Conservation (phyloP, 192 early-diverging fungal genomes). For the Linnemannia elongata region DNA sequence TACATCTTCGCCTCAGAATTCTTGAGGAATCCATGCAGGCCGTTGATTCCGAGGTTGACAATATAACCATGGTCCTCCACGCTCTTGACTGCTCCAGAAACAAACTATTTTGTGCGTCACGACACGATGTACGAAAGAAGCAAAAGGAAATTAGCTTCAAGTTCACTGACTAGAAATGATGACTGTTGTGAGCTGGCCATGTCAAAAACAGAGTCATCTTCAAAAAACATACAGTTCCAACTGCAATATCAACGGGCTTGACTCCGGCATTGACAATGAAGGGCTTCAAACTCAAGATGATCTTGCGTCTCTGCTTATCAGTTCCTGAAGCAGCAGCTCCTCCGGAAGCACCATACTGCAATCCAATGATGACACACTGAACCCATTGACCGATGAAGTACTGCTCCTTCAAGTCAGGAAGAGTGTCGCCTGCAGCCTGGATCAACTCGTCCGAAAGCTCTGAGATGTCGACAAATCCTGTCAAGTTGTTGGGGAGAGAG, state of each 20-base stretch:
- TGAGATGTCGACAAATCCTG: conserved; percentile 88
- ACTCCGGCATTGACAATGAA: conserved; percentile 82
- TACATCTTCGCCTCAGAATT: conserved; percentile 76
- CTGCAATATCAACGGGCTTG: conserved; percentile 70
- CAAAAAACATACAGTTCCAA: conserved; percentile 71
- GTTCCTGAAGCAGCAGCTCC: conserved; percentile 42
- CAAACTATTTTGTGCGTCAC: conserved; percentile 47
- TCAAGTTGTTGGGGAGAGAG: conserved; percentile 87
- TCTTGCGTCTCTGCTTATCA: conserved; percentile 64
- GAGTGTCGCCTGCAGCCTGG: conserved; percentile 70
- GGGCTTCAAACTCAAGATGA: conserved; percentile 86
- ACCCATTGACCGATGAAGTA: conserved; percentile 92
- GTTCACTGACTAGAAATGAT: not conserved
- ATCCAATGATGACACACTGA: conserved; percentile 75
- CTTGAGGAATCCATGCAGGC: conserved; percentile 80
- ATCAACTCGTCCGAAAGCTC: conserved; percentile 86
- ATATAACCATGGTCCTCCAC: conserved; percentile 96
- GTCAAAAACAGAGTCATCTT: not conserved
- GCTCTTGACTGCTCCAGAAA: conserved; percentile 81
- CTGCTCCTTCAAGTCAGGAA: conserved; percentile 76
- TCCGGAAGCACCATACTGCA: conserved; percentile 57
- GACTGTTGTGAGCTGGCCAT: not conserved
- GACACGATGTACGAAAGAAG: not conserved
- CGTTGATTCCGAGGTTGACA: conserved; percentile 78
- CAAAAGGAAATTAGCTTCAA: not conserved